Conservation (phyloP, 768 basidiomycete species). For the Mycena rebaudengoi region DNA sequence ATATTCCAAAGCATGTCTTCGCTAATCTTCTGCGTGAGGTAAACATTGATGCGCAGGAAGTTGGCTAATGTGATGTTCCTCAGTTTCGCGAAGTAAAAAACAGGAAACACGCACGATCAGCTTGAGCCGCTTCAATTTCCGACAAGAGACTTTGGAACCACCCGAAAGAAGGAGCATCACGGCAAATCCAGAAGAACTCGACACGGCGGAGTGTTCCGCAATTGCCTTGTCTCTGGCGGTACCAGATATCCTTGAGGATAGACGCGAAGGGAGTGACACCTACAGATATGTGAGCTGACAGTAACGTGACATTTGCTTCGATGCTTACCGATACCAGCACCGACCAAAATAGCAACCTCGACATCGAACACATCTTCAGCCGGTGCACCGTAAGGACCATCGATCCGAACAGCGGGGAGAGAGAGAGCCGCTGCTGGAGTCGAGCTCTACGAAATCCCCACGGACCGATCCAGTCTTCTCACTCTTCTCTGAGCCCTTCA, state of each 20-base stretch:
- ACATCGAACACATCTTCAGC: constrained; percentile 89
- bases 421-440: constrained; percentile 53
- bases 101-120: constrained; percentile 72
- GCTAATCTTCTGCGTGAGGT: constrained; percentile 85
- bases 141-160: constrained; percentile 94
- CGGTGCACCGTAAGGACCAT: constrained; percentile 94
- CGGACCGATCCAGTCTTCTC: constrained; percentile 57
- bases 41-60: constrained; percentile 92
- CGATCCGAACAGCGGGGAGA: constrained; percentile 79
- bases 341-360: constrained; percentile 91
- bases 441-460: constrained; percentile 86
- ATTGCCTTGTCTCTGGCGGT: constrained; percentile 81
- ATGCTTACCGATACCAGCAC: constrained; percentile 87
- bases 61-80: constrained; percentile 64
- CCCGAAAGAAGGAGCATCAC: constrained; percentile 96
- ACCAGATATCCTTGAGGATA: constrained; percentile 96
- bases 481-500: constrained; percentile 79
- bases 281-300: constrained; percentile 33
- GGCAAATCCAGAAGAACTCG: constrained; percentile 95
- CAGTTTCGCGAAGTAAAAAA: not conserved
- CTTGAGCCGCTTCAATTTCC: constrained; percentile 88
- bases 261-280: constrained; percentile 95
- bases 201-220: constrained; percentile 86
- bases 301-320: not conserved
- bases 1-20: constrained; percentile 95